A percentile compares a stretch with the other conserved stretches of the same genome.
phyloP scores from a whole-genome alignment of 2,329 filamentous ascomycete species.

The Aspergillus hortae region DNA sequence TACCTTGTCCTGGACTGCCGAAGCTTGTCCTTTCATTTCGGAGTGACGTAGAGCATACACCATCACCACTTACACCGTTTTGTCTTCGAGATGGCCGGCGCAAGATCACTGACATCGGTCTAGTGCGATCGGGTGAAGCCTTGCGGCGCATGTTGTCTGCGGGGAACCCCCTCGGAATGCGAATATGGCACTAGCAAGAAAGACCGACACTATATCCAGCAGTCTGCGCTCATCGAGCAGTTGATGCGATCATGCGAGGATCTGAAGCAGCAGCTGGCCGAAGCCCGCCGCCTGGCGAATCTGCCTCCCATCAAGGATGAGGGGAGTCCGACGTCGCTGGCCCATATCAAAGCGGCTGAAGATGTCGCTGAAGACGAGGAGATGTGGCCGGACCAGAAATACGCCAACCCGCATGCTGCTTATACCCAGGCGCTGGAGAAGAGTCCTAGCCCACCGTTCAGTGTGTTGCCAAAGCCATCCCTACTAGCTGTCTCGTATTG shows the following conservation, averaged over 20 bases:
- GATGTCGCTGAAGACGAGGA: conserved; percentile 3
- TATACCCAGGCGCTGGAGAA: neutral
- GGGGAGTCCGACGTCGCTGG: neutral
- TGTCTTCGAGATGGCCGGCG: too few relatives aligned
- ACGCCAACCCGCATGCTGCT: neutral
- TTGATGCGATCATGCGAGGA: conserved; percentile 19
- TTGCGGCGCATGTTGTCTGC: conserved; percentile 28
- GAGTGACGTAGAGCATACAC: too few relatives aligned
- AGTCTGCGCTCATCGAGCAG: conserved; percentile 25
- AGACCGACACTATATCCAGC: conserved; percentile 28
- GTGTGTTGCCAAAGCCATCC: neutral
- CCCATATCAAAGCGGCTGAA: conserved; percentile 1
- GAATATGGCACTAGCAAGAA: conserved; percentile 29
- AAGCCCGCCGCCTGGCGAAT: conserved; percentile 15
- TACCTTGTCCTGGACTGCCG: neutral
- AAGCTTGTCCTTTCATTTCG: too few relatives aligned
- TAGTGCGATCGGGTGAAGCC: conserved; percentile 31
- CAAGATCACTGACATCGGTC: neutral
- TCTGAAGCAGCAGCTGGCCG: conserved; percentile 18
- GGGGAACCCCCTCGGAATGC: conserved; percentile 27
- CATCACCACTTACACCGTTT: too few relatives aligned
- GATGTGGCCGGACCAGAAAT: neutral
- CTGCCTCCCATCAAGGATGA: conserved; percentile 15
- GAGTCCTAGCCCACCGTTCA: neutral
- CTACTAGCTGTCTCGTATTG: too few relatives aligned